Conservation (phyloP, 2,329 filamentous ascomycete species). For the Colletotrichum orbiculare region DNA sequence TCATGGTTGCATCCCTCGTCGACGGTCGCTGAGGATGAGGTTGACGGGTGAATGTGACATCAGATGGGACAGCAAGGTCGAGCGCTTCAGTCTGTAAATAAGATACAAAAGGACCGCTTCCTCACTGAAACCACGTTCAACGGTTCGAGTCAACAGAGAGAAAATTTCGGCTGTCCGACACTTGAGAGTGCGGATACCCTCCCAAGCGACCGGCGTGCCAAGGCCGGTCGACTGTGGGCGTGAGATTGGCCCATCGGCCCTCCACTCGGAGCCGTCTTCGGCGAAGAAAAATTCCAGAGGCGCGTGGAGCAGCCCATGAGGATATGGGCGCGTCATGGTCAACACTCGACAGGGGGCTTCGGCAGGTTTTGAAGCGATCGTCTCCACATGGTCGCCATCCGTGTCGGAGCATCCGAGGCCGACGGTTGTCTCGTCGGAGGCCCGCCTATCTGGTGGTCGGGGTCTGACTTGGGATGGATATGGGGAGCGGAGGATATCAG, state of each 20-base stretch:
- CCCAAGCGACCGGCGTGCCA: slow-evolving; percentile 2
- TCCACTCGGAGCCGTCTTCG: slow-evolving; percentile 26
- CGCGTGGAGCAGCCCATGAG: background rate
- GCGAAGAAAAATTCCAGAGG: background rate
- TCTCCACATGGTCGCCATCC: slow-evolving; percentile 15
- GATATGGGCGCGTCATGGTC: slow-evolving; percentile 18
- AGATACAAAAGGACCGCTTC: no score
- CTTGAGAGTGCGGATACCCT: slow-evolving; percentile 6
- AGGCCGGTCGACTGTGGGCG: slow-evolving; percentile 17
- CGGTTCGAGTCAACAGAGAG: background rate
- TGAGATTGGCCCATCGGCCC: slow-evolving; percentile 24
- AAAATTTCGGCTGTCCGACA: slow-evolving; percentile 10
- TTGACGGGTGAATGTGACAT: background rate
- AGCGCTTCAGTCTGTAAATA: no score
- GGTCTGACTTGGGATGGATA: background rate
- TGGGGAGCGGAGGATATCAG: background rate
- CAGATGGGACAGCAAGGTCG: background rate
- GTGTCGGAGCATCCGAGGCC: slow-evolving; percentile 23
- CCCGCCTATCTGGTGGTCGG: slow-evolving; percentile 15
- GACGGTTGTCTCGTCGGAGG: background rate
- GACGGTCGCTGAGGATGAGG: background rate
- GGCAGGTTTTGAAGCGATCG: slow-evolving; percentile 30
- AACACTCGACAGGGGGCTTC: slow-evolving; percentile 3
- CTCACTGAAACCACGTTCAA: no score
- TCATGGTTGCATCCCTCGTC: slow-evolving; percentile 14